A percentile compares a stretch with the other conserved stretches of the same genome.
These are phyloP conservation scores for Ophiostoma sp. DNA, from an alignment of 2,329 filamentous ascomycete species.

Conservation along the genomic window DNA sequence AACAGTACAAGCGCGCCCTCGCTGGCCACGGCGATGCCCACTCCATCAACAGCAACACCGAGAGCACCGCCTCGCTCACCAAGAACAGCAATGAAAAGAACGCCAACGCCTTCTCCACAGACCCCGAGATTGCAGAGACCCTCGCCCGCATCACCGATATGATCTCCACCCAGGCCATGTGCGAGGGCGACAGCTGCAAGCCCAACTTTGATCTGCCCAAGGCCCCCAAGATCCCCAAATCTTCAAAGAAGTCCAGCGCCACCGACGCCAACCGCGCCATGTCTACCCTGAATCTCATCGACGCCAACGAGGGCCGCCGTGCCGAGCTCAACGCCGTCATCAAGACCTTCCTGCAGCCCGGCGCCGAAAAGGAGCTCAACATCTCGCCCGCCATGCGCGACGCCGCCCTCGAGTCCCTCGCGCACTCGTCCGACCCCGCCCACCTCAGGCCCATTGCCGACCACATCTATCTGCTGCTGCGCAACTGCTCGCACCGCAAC, in stretches of 20 bases:
- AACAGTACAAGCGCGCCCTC: slow-evolving; percentile 27
- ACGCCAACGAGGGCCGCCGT: slow-evolving; percentile 27
- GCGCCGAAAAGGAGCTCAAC: slow-evolving; percentile 44
- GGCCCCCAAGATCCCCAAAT: slow-evolving; percentile 3
- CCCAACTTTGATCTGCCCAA: slow-evolving; percentile 24
- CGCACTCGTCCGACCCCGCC: slow-evolving; percentile 36
- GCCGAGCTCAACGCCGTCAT: slow-evolving; percentile 39
- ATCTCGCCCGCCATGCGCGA: slow-evolving; percentile 41
- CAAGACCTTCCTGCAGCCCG: slow-evolving; percentile 39
- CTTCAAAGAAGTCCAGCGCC: neutral
- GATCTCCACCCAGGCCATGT: slow-evolving; percentile 33
- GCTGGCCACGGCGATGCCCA: slow-evolving; percentile 30
- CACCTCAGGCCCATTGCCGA: slow-evolving; percentile 42
- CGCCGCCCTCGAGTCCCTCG: slow-evolving; percentile 36
- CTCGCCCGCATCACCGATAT: slow-evolving; percentile 32
- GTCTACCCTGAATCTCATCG: slow-evolving; percentile 26
- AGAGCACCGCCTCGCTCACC: slow-evolving; percentile 31
- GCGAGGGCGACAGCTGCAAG: slow-evolving; percentile 26
- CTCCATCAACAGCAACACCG: slow-evolving; percentile 30
- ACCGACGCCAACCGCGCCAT: slow-evolving; percentile 11
- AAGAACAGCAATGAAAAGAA: slow-evolving; percentile 23
- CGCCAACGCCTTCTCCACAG: slow-evolving; percentile 27
- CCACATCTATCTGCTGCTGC: slow-evolving; percentile 43
- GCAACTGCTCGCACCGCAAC: slow-evolving; percentile 46
- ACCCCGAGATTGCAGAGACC: slow-evolving; percentile 35